Conservation (phyloP, 2,329 filamentous ascomycete species). For the Simplicillium sp. region DNA sequence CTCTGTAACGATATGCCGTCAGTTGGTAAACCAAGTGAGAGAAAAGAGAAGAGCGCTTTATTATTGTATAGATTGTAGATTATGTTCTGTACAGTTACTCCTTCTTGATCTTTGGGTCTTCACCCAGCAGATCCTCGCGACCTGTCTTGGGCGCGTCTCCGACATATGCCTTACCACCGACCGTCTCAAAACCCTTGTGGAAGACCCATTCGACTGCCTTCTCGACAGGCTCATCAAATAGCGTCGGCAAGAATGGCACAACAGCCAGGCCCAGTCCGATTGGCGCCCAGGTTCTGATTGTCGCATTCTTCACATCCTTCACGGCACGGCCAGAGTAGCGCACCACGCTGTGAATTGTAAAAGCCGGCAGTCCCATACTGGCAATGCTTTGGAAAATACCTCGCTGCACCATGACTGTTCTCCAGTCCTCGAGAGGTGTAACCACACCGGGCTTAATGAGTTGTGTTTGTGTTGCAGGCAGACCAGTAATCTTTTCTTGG, state of each 20-base stretch:
- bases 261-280: conserved; percentile 73
- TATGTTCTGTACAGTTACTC: conserved; percentile 15
- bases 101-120: conserved; percentile 37
- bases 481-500: conserved; percentile 38
- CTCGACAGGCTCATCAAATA: conserved; percentile 92
- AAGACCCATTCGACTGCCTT: conserved; percentile 85
- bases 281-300: conserved; percentile 74
- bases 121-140: conserved; percentile 27
- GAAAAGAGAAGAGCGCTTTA: too few relatives aligned
- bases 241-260: conserved; percentile 72
- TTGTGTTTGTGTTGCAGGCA: conserved; percentile 22
- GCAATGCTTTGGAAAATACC: conserved; percentile 86
- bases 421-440: conserved; percentile 77
- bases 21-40: too few relatives aligned
- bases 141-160: conserved; percentile 46
- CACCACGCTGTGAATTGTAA: conserved; percentile 90
- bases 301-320: conserved; percentile 69
- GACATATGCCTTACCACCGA: conserved; percentile 54
- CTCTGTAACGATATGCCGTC: too few relatives aligned
- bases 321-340: conserved; percentile 80
- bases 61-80: too few relatives aligned
- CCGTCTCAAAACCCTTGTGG: conserved; percentile 66
- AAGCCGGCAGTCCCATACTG: conserved; percentile 86
- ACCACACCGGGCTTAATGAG: conserved; percentile 30
- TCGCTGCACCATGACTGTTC: conserved; percentile 83